Evolutionary conservation across 1,139 yeast genomes (phyloP), one percentile per base, ranked within the genome.

Genomic region (Torulaspora globosa): DNA sequence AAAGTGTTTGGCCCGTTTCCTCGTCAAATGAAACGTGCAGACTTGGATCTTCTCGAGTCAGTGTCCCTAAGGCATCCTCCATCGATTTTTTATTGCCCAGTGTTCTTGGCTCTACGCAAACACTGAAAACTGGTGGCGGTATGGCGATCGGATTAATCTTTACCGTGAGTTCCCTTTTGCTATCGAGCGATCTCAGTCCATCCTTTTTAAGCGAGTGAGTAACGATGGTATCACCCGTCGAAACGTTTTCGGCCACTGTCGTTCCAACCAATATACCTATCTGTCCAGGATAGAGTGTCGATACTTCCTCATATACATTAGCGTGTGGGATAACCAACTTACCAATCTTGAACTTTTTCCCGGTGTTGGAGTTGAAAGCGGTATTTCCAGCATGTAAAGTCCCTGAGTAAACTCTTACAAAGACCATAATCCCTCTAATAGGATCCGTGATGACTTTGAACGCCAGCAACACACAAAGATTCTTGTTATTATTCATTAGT

Each of bases 81-180:
- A 87, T 76, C 26, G 50, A 69, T 67, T 51, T 87, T 70, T 77
- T 79, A 58, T 90, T 97, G 2, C 96, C 92, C 2, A 87, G 78
- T 0, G 96, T 82, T 41, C 73, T 69, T 0, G 98, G 97, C 51
- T 87, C 95, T 35, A 92, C 76, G 0, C 89, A 77, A 1, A 94
- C 82, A 56, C 89, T 84, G 66, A 90, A 92, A 8, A 92, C 94
- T 0, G 97, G 96, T 0, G 96, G 96, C 0, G 98, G 98, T 0
- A 87, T 77, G 0, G 71, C 75, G 28, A 92, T 89, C 0, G 97
- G 95, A 50, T 84, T 75, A 38, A 90, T 74, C 44, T 75, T 77
- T 47, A 83, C 67, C 53, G 70, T 61, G 21, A 72, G 49, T 49
- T 82, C 71, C 16, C 50, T 81, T 21, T 60, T 63, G 36, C 70